Base-by-base conservation (phyloP, 371 early-diverging fungal genomes). In the Batrachochytrium dendrobatidis region DNA sequence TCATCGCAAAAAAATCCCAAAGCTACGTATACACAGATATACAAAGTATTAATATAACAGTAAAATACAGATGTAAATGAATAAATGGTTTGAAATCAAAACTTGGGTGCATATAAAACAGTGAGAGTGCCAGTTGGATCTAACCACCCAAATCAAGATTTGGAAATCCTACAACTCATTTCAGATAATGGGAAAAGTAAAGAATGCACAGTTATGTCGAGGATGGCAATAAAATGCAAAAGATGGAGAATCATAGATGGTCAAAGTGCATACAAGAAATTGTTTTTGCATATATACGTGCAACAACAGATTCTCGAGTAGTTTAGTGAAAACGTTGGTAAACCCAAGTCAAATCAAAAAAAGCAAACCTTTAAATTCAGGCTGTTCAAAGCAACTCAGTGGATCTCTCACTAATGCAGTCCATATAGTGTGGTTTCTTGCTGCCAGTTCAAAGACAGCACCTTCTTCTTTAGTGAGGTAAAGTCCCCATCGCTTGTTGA, bases 391-490 rank as follows among this genome's bases (percentile, higher is more conserved):
- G 22, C 24, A 17, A n/a, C 17, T 3, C 28, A 12, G 34, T 43
- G n/a, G 45, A 50, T 55, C 46, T 7, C 7, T 5, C 59, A 63
- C 49, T 28, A 61, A 66, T 17, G 1, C 2, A 29, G 15, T 20
- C 67, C 67, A 66, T 2, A 44, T 25, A 24, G 20, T 50, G 22
- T 49, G 18, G 29, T 48, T 46, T 26, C 18, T 10, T 20, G 56
- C 45, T 12, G 45, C 60, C 17, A 39, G 29, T 44, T 20, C 52
- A 33, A 66, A 62, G 5, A 62, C 43, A 12, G 18, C 30, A n/a
- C 59, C 62, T 56, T 66, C 67, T 22, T 58, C 62, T 15, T 45
- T 33, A 3, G 59, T 53, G 15, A 66, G 57, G 43, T 53, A 66
- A 8, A 55, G 29, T 20, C 20, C 24, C 52, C 53, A 66, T 6